A percentile compares a stretch with the other conserved stretches of the same genome.
Evolutionary conservation across 2,329 filamentous ascomycete genomes (phyloP).

Genomic region (Arthrobotrys conoides): DNA sequence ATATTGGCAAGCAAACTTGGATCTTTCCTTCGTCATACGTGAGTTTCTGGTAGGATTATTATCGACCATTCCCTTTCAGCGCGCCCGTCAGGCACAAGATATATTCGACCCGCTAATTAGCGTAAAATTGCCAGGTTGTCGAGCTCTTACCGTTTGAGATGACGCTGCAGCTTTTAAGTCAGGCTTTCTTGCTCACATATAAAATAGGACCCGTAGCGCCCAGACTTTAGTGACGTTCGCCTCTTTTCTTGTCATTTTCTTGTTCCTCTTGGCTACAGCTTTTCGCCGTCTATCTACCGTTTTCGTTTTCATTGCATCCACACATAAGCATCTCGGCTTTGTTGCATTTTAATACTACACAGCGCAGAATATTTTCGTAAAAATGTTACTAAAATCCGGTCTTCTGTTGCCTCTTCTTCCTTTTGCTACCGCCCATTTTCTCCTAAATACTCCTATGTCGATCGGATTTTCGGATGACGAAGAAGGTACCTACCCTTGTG

Average conservation of each 20-base stretch:
- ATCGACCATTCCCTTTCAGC: conserved; percentile 8
- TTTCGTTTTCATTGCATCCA: conserved; percentile 9
- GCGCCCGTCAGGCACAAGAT: conserved; percentile 7
- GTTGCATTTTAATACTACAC: conserved; percentile 13
- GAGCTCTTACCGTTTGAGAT: neutral
- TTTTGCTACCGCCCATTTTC: conserved; percentile 40
- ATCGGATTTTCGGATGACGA: conserved; percentile 54
- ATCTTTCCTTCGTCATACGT: neutral
- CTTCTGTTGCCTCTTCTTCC: conserved; percentile 28
- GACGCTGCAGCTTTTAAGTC: neutral
- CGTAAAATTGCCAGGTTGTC: conserved; percentile 7
- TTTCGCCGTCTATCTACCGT: neutral
- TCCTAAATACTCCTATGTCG: conserved; percentile 40
- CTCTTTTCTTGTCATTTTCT: conserved; percentile 33
- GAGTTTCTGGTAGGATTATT: neutral
- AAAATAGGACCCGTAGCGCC: conserved; percentile 18
- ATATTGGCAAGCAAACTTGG: neutral
- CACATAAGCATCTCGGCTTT: neutral
- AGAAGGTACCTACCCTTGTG: conserved; percentile 47
- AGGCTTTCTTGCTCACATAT: conserved; percentile 20
- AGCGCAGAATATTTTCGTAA: conserved; percentile 17
- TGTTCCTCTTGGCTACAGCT: conserved; percentile 17
- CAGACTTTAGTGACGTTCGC: conserved; percentile 15
- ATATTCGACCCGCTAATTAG: conserved; percentile 21
- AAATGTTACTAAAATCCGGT: conserved; percentile 39